Evolutionary conservation across 2,329 filamentous ascomycete genomes (phyloP), one percentile per base, ranked within the genome.

Genomic region (Salinomyces thailandicus): DNA sequence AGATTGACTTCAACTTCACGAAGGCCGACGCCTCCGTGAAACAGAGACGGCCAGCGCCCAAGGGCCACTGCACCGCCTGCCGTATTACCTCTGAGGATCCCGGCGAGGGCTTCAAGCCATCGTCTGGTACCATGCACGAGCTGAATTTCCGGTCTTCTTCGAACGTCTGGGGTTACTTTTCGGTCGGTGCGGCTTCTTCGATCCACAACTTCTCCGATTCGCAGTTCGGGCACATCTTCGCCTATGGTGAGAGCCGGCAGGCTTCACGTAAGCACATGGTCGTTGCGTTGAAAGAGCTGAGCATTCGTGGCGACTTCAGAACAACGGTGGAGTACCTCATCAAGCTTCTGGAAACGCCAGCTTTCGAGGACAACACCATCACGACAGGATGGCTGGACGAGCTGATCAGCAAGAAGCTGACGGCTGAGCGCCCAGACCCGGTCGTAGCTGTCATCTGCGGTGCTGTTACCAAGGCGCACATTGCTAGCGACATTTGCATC

Each of bases 91-190:
- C 91, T 0, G 91, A 98, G 63, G 91, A 98, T 61, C 91, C 91
- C 7, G 91, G 93, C 55, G 91, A 98, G 72, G 91, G 91, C 36
- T 98, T 98, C 78, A 98, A 98, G 75, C 91, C 91, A 40, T 98
- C 91, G 31, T 93, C 89, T 56, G 91, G 91, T 77, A 93, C 89
- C 36, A 93, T 98, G 77, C 91, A 96, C 69, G 91, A 98, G 59
- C 71, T 98, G 57, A 98, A 98, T 73, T 98, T 98, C 77, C 78
- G 91, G 59, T 93, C 83, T 69, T 94, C 86, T 62, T 96, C 91
- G 46, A 98, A 98, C 52, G 91, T 96, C 38, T 98, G 91, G 91
- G 91, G 91, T 73, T 98, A 98, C 67, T 98, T 98, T 77, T 98
- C 91, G 36, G 91, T 98, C 62, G 85, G 87, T 68, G 91, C 87